Base-by-base conservation (phyloP, 768 basidiomycete genomes). In the Suillus brevipes region DNA sequence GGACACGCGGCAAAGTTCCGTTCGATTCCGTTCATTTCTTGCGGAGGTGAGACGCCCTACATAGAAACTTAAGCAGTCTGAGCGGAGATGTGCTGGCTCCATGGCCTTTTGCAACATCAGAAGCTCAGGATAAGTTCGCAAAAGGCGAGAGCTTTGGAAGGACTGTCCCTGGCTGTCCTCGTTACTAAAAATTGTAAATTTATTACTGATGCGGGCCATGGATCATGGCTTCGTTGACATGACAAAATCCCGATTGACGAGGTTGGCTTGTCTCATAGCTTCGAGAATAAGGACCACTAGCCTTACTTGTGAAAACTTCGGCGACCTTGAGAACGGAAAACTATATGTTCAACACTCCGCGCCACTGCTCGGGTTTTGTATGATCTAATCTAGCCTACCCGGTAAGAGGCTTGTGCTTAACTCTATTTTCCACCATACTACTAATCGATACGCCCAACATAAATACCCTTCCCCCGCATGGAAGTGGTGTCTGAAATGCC, bases 41-140 rank as follows among this genome's bases (percentile, higher is more conserved):
- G 75, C 70, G 75, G 75, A 60, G 65, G 67, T 77, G 71, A 64
- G 66, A 71, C 75, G 75, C 74, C 68, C 61, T 62, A 28, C 16
- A 50, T 50, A 73, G 67, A 65, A 60, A 59, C 63, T 47, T 52
- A 45, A 66, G 42, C 68, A 75, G 14, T 50, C 25, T 50, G 63
- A 60, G 74, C 73, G 74, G 74, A 75, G 68, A 77, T 75, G 67
- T 40, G 28, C 62, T 69, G 67, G 34, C 59, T 70, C 59, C 62
- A 65, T 68, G 66, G 64, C 52, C 52, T 65, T 58, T 25, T 38
- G 45, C 12, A 50, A 64, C 61, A 57, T 62, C 65, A 63, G 64
- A 71, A 71, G 65, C 50, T 47, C 62, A 69, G 49, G 55, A 28
- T 40, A 38, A 38, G 58, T 65, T 74, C 57, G 38, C 64, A 63